Evolutionary conservation across 1,139 yeast genomes (phyloP), one percentile per base, ranked within the genome.

Genomic region (Pichia sp.): DNA sequence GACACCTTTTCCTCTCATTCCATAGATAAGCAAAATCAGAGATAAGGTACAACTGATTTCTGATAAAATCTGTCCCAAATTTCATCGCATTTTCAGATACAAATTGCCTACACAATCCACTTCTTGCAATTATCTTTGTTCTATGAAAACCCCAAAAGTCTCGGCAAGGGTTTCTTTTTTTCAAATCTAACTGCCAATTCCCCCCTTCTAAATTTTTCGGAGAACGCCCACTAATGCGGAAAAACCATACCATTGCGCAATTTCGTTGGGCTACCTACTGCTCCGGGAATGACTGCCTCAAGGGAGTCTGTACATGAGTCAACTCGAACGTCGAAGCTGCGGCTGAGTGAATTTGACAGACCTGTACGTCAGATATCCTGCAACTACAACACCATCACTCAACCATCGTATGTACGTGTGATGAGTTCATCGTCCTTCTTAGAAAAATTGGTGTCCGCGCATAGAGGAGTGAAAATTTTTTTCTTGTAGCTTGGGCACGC

Each of bases 341-440:
- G n/a, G n/a, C n/a, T n/a, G n/a, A n/a, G n/a, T n/a, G 30, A 26
- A 26, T 9, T 26, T 26, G 30, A 2, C 34, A 30, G 13, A 30
- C n/a, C 34, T n/a, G 34, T 30, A 30, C 34, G 34, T n/a, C 10
- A 30, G 34, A 12, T 4, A 3, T 13, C 37, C 37, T 34, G 37
- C 37, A 34, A 16, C 37, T 18, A 34, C 9, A 3, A 34, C 37
- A 34, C n/a, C 34, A 34, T 34, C 37, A 34, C n/a, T 18, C 18
- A 13, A 7, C 18, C 13, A 5, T 16, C 13, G 22, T 39, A 44
- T 44, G 47, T 34, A 44, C 16, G 41, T 34, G 18, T 44, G 47
- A 34, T 44, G 47, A 44, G 47, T 44, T 44, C 47, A 44, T 31
- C 25, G 26, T 26, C 18, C n/a, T 13, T 9, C 28, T 3, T 21